Evolutionary conservation across 805 yeast species (phyloP), one percentile per base, ranked within the genome.

Genomic region (Saccharomycopsis javanensis): DNA sequence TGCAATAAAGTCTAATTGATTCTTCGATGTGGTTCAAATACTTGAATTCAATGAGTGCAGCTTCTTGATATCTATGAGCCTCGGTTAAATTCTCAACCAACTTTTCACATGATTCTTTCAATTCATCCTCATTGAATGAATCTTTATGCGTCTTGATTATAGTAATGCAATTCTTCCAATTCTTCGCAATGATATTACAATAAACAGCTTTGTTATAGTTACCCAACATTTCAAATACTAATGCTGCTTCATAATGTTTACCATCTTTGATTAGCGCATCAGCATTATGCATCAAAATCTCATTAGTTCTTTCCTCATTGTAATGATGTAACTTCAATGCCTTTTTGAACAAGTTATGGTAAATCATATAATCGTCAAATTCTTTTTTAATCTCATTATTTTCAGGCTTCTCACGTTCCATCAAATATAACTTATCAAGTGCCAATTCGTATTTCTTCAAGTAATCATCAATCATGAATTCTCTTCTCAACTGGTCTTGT

Each of bases 101-200:
- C 55, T 79, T 76, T 37, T 79, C 82, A 6, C 88, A 84, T 18
- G 80, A 72, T 0, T 74, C 79, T 51, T 73, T 65, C 0, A 72
- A 75, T 3, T 71, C 70, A 55, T 74, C 71, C 33, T 71, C 72
- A 2, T 42, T 31, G 23, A 51, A 51, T 11, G 37, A 23, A 2
- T 48, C n/a, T 60, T 62, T 30, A 20, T 56, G 27, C 5, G 23
- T 16, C 30, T 65, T 67, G 0, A 82, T 79, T 55, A 88, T 71
- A 0, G 89, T 63, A 42, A 94, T 67, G 0, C 97, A 96, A 66
- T 88, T 95, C 62, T 78, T 79, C 98, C 98, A 94, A 63, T 77
- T 82, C 63, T 85, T 85, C 8, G 85, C 92, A 51, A 75, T 67
- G 11, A 82, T 74, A 66, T 85, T 90, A 48, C 85, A 76, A 51